Percentiles rank a stretch among this genome's conserved stretches.
These are phyloP conservation scores for Phytophthora pini DNA, from an alignment of 352 stramenopile species.

Conservation along the genomic window DNA sequence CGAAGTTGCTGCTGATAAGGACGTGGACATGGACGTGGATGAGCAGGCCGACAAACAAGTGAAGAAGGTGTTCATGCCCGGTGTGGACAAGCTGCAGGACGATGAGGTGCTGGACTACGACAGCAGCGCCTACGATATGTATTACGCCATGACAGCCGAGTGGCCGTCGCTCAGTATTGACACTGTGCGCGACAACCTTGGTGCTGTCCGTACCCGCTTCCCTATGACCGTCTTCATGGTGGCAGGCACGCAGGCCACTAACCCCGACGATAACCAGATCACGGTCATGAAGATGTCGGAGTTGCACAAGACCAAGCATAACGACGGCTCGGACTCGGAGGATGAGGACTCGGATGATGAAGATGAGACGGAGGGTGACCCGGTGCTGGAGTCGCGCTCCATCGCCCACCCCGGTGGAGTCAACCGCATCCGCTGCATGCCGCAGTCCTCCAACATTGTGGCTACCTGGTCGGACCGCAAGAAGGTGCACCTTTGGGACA, in stretches of 20 bases:
- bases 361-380: conserved; percentile 96
- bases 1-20: conserved; percentile 47
- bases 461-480: conserved; percentile 96
- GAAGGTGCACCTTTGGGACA: conserved; percentile 97
- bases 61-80: conserved; percentile 95
- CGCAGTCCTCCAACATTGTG: conserved; percentile 96
- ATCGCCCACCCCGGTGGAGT: conserved; percentile 96
- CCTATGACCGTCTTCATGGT: conserved; percentile 97
- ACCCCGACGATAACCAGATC: conserved; percentile 95
- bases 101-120: conserved; percentile 98
- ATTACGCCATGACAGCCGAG: conserved; percentile 98
- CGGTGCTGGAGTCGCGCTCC: conserved; percentile 95
- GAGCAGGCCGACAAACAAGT: conserved; percentile 60
- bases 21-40: conserved; percentile 78
- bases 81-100: conserved; percentile 89
- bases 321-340: conserved; percentile 76
- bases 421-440: conserved; percentile 96
- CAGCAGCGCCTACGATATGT: conserved; percentile 99
- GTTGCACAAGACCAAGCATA: conserved; percentile 94
- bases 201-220: conserved; percentile 93
- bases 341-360: conserved; percentile 88
- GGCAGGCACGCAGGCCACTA: conserved; percentile 95
- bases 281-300: conserved; percentile 98
- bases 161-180: conserved; percentile 99
- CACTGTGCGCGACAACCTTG: conserved; percentile 96